Evolutionary conservation across 192 early-diverging fungal genomes (phyloP), one percentile per base, ranked within the genome.

Genomic region (Coemansia sp.): DNA sequence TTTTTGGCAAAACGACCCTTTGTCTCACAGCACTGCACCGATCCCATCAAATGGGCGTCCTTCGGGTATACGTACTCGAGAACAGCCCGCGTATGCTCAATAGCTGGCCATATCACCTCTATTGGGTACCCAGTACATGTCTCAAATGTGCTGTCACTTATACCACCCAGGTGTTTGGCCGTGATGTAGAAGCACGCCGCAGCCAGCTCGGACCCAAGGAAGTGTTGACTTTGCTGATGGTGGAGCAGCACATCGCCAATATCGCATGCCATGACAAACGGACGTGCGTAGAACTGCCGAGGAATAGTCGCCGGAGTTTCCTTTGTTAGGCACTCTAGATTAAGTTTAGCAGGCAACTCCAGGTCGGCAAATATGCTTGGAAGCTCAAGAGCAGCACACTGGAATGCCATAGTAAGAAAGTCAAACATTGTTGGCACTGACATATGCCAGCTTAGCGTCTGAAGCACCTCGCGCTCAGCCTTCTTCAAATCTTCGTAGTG

Each of bases 151-250:
- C 46, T 33, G 57, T 61, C 64, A 37, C 67, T 68, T 11, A 77
- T 46, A 44, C 64, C 63, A 47, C 44, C 27, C 27, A 30, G 44
- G 33, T 64, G 64, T 18, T 56, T 53, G 1, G 64, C 65, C 22
- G 62, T 53, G 51, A 80, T 46, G 42, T 74, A 80, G 45, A 80
- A 75, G 68, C 68, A 71, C 7, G 73, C 70, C 0, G 80, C 80
- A 1, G 80, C 80, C n/a, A 81, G 21, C 43, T 60, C 66, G 6
- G 80, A 69, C 5, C 66, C 62, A 7, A 41, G 21, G 47, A 61
- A 71, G 14, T 53, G 51, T 61, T 77, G 53, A 21, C 49, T 63
- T 25, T 53, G 52, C 12, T 72, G 73, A 25, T 60, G 41, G 50
- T 77, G 80, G 18, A 81, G 63, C 34, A 71, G 59, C 17, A 64